Evolutionary conservation across 139 green algal species (phyloP).

Genomic region (Tetraselmis chui): DNA sequence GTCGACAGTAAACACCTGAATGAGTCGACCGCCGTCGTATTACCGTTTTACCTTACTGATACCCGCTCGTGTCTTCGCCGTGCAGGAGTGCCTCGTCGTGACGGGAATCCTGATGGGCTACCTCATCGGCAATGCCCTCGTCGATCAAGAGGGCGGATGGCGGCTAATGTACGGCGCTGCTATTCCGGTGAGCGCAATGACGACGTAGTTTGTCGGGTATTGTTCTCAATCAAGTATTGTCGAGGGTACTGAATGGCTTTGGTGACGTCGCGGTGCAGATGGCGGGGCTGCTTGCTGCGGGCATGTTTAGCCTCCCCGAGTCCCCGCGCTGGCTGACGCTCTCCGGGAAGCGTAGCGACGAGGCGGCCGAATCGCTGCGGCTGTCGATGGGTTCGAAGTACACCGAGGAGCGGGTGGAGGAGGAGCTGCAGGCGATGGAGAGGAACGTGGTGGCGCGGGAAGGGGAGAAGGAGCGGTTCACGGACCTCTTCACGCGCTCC

Average conservation of each 20-base stretch:
- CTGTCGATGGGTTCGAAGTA: conserved; percentile 28
- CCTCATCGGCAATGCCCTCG: conserved; percentile 33
- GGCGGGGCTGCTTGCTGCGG: conserved; percentile 42
- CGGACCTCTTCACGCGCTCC: not conserved
- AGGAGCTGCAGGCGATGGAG: conserved; percentile 30
- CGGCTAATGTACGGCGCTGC: conserved; percentile 57
- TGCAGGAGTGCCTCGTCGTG: conserved; percentile 84
- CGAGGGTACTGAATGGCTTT: too few species aligned
- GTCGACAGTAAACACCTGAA: too few species aligned
- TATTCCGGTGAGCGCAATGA: not conserved
- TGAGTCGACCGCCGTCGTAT: too few species aligned
- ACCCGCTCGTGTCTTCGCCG: not conserved
- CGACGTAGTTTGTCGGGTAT: too few species aligned
- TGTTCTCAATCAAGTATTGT: too few species aligned
- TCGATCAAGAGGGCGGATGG: conserved; percentile 71
- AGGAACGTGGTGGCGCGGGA: too few species aligned
- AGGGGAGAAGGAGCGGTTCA: not conserved
- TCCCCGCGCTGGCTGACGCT: conserved; percentile 84
- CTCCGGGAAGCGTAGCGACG: conserved; percentile 13
- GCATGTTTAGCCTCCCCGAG: conserved; percentile 71
- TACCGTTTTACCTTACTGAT: too few species aligned
- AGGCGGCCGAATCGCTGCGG: conserved; percentile 33
- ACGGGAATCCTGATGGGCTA: conserved; percentile 83
- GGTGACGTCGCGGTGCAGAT: conserved; percentile 26
- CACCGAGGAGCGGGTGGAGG: conserved; percentile 14